Evolutionary conservation across 2,329 filamentous ascomycete genomes (phyloP).

Genomic region (Pleurostoma richardsiae): DNA sequence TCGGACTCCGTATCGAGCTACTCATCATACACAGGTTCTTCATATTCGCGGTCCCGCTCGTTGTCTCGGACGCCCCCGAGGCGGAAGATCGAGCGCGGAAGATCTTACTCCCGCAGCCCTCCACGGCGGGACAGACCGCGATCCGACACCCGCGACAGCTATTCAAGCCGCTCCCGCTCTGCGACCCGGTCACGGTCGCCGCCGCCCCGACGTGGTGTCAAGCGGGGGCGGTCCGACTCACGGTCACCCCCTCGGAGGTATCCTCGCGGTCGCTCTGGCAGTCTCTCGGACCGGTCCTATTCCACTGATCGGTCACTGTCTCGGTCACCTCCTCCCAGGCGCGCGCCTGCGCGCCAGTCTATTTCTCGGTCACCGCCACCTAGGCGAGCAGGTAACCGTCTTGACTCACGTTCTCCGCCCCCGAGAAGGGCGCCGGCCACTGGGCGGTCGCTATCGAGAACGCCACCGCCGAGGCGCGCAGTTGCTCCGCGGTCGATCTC

Average conservation of each 20-base stretch:
- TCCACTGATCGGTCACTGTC: conserved; percentile 6
- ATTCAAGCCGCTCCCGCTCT: conserved; percentile 32
- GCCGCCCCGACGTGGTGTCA: conserved; percentile 5
- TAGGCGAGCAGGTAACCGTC: conserved; percentile 1
- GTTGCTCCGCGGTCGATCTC: background rate
- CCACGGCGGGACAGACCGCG: conserved; percentile 10
- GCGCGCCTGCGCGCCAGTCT: conserved; percentile 2
- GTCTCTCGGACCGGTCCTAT: conserved; percentile 7
- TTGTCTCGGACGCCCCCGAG: conserved; percentile 35
- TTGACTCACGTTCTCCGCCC: conserved; percentile 1
- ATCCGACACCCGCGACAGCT: conserved; percentile 13
- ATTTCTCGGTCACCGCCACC: conserved; percentile 6
- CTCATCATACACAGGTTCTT: conserved; percentile 65
- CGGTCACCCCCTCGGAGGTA: conserved; percentile 5
- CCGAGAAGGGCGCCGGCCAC: conserved; percentile 1
- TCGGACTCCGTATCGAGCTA: conserved; percentile 75
- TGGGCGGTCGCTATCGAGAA: conserved; percentile 1
- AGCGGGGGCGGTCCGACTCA: conserved; percentile 6
- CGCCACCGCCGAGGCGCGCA: conserved; percentile 4
- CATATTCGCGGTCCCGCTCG: conserved; percentile 49
- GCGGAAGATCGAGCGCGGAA: conserved; percentile 27
- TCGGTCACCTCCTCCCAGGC: conserved; percentile 6
- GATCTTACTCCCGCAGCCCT: conserved; percentile 26
- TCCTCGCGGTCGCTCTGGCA: conserved; percentile 6
- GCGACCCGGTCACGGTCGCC: conserved; percentile 13